A percentile compares a stretch with the other conserved stretches of the same genome.
phyloP scores from a whole-genome alignment of 2,329 filamentous ascomycete species.

The Microcera coccophila region DNA sequence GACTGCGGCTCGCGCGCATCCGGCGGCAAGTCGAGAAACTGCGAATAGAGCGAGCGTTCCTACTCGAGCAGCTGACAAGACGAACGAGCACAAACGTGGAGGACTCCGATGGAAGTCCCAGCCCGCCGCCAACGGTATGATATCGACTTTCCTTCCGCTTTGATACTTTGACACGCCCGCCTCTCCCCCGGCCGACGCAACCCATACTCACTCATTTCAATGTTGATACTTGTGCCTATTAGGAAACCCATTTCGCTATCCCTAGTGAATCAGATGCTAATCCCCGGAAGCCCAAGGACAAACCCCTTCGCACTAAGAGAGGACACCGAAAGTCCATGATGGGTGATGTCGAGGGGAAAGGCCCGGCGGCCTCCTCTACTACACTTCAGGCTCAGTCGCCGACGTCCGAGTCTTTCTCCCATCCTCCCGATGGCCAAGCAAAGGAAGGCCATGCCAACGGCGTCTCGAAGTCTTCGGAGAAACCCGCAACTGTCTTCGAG shows the following conservation, averaged over 20 bases:
- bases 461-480: slow-evolving; percentile 39
- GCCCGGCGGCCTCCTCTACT: slow-evolving; percentile 40
- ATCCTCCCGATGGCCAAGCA: slow-evolving; percentile 27
- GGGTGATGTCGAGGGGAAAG: slow-evolving; percentile 42
- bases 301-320: slow-evolving; percentile 70
- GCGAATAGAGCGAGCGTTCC: slow-evolving; percentile 76
- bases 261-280: slow-evolving; percentile 35
- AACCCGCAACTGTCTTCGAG: slow-evolving; percentile 49
- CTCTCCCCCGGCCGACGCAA: neutral
- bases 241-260: slow-evolving; percentile 32
- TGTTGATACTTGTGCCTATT: slow-evolving; percentile 34
- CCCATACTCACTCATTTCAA: slow-evolving; percentile 21
- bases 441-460: slow-evolving; percentile 39
- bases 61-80: slow-evolving; percentile 68
- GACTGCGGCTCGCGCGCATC: slow-evolving; percentile 72
- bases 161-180: slow-evolving; percentile 16
- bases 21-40: slow-evolving; percentile 87
- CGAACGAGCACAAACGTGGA: slow-evolving; percentile 71
- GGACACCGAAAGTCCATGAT: slow-evolving; percentile 61
- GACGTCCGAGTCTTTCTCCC: slow-evolving; percentile 48
- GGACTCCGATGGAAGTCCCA: slow-evolving; percentile 74
- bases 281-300: slow-evolving; percentile 65
- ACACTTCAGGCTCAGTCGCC: slow-evolving; percentile 46
- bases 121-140: slow-evolving; percentile 72
- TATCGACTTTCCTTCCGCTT: slow-evolving; percentile 3